Evolutionary conservation across 2,329 filamentous ascomycete genomes (phyloP).

Genomic region (Pseudocercospora pini-densiflorae): DNA sequence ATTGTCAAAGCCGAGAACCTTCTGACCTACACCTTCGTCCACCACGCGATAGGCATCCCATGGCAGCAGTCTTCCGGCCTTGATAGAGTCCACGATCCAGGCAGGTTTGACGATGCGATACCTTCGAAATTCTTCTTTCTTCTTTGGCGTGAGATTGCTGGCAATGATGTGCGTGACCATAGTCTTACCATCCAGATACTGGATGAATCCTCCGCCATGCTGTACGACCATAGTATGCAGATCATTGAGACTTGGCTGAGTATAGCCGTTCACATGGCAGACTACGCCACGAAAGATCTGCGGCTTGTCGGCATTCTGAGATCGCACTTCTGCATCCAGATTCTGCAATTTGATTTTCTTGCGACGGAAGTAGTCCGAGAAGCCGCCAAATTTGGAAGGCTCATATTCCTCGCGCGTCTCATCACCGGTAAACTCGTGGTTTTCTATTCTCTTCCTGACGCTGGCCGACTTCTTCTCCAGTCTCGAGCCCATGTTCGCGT

Average conservation of each 20-base stretch:
- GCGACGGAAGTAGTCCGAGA: constrained; percentile 87
- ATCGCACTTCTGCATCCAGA: constrained; percentile 79
- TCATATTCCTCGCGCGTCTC: constrained; percentile 85
- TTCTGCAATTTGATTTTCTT: constrained; percentile 99
- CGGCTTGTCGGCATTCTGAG: constrained; percentile 70
- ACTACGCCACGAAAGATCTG: constrained; percentile 90
- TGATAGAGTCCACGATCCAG: constrained; percentile 90
- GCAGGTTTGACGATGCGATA: constrained; percentile 94
- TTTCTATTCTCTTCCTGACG: constrained; percentile 67
- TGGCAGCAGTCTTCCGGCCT: constrained; percentile 77
- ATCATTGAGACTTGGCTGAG: constrained; percentile 88
- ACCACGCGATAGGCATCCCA: constrained; percentile 87
- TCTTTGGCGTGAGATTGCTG: constrained; percentile 87
- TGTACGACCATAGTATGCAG: constrained; percentile 86
- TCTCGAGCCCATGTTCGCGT: constrained; percentile 62
- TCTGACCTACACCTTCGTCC: constrained; percentile 82
- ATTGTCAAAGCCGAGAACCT: constrained; percentile 67
- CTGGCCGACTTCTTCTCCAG: constrained; percentile 63
- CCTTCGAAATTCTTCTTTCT: constrained; percentile 81
- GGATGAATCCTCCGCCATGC: constrained; percentile 92
- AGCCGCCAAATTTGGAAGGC: constrained; percentile 83
- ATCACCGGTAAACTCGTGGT: constrained; percentile 77
- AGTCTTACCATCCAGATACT: constrained; percentile 94
- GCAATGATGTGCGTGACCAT: constrained; percentile 93
- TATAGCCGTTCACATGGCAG: constrained; percentile 93